Conservation (phyloP, 192 early-diverging fungal genomes). For the Phlyctochytrium planicorne region DNA sequence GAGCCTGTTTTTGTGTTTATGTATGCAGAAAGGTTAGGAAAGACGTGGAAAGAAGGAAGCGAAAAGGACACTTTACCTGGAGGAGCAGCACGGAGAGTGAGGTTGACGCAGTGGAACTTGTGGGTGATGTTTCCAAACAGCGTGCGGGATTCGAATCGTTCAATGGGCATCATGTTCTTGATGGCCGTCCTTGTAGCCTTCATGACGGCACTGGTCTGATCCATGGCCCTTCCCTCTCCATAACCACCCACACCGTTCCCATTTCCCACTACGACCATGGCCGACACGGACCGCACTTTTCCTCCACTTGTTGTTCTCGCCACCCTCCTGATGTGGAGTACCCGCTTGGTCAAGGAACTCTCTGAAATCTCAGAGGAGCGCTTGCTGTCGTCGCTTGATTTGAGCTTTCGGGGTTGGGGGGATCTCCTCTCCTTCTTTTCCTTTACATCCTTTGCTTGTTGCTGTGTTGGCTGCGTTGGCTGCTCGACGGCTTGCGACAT, state of each 20-base stretch:
- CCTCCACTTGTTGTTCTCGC: slow-evolving; percentile 46
- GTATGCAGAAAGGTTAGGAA: neutral
- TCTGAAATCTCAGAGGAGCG: too few relatives aligned
- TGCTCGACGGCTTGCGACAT: too few relatives aligned
- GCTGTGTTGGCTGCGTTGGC: too few relatives aligned
- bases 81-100: slow-evolving; percentile 78
- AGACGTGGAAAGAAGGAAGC: slow-evolving; percentile 14
- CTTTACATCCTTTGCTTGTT: too few relatives aligned
- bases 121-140: slow-evolving; percentile 83
- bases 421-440: too few relatives aligned
- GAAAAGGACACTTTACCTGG: slow-evolving; percentile 77
- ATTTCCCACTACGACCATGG: slow-evolving; percentile 94
- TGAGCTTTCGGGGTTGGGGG: too few relatives aligned
- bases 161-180: slow-evolving; percentile 79
- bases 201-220: slow-evolving; percentile 72
- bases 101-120: slow-evolving; percentile 84
- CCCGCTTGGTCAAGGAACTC: slow-evolving; percentile 35
- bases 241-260: slow-evolving; percentile 88
- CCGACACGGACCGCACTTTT: slow-evolving; percentile 73
- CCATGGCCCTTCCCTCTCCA: slow-evolving; percentile 86
- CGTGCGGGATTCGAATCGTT: slow-evolving; percentile 92
- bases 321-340: slow-evolving; percentile 48
- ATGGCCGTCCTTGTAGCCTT: slow-evolving; percentile 88
- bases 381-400: too few relatives aligned
- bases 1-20: too few relatives aligned